A percentile compares a stretch with the other conserved stretches of the same genome.
These are phyloP conservation scores for Berberis thunbergii DNA, from an alignment of 164 flowering plant species.

Conservation along the genomic window DNA sequence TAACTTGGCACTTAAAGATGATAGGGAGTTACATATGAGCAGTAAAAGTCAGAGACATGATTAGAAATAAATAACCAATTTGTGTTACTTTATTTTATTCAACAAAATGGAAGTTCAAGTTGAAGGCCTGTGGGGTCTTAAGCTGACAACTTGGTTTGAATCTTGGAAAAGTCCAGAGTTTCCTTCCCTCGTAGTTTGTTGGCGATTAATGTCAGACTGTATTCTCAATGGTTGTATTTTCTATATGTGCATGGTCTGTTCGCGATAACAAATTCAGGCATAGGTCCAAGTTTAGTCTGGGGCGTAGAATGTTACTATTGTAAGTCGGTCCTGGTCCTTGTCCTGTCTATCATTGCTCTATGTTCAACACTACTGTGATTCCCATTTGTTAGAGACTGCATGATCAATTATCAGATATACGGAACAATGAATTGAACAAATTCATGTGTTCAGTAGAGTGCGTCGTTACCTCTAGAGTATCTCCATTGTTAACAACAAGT, in stretches of 20 bases:
- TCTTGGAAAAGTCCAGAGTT: conserved; percentile 69
- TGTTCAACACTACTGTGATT: conserved; percentile 91
- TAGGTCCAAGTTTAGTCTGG: conserved; percentile 76
- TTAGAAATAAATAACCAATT: not conserved
- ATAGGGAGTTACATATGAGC: not conserved
- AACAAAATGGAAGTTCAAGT: not conserved
- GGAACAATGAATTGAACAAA: not conserved
- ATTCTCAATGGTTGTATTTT: conserved; percentile 88
- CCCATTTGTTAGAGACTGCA: conserved; percentile 90
- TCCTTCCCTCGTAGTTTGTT: conserved; percentile 86
- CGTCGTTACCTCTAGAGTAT: conserved; percentile 64
- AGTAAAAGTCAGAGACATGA: not conserved
- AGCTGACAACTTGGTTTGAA: conserved; percentile 49
- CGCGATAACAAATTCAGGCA: conserved; percentile 46
- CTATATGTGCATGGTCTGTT: conserved; percentile 55
- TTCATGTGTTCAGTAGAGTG: not conserved
- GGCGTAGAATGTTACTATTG: conserved; percentile 85
- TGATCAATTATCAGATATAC: not conserved
- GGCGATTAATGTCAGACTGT: conserved; percentile 63
- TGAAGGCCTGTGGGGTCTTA: not conserved
- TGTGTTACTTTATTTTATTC: not conserved
- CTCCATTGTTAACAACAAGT: conserved; percentile 84
- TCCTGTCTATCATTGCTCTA: conserved; percentile 73
- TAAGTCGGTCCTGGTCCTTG: conserved; percentile 63
- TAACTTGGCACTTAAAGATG: too few relatives aligned